phyloP scores from a whole-genome alignment of 2,329 filamentous ascomycete genomes.

The Botrytis byssoidea region DNA sequence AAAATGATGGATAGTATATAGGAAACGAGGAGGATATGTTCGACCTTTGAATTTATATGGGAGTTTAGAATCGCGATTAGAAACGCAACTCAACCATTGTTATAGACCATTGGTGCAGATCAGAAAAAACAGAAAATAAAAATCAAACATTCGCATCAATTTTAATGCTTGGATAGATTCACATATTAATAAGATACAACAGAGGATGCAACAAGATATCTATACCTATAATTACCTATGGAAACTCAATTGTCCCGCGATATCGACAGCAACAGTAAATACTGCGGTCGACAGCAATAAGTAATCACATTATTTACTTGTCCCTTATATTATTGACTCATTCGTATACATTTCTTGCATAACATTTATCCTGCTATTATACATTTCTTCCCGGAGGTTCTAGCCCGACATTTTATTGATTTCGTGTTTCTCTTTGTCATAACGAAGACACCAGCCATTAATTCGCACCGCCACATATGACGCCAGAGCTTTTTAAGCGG shows the following conservation, averaged over 20 bases:
- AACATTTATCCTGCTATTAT: background rate
- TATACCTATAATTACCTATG: background rate
- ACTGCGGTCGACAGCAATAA: too few relatives aligned
- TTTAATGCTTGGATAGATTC: background rate
- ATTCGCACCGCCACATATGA: slow-evolving; percentile 9
- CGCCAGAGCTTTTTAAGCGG: background rate
- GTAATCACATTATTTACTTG: background rate
- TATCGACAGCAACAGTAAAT: background rate
- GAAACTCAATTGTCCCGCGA: too few relatives aligned
- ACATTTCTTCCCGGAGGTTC: background rate
- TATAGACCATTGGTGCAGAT: slow-evolving; percentile 3
- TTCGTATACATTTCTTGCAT: background rate
- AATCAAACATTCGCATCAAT: background rate
- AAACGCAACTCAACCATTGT: slow-evolving; percentile 4
- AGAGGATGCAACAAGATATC: background rate
- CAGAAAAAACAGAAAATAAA: background rate
- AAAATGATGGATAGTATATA: background rate
- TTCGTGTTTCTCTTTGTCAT: slow-evolving; percentile 6
- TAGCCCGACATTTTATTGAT: background rate
- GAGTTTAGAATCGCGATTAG: background rate
- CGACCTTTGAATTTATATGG: slow-evolving; percentile 2
- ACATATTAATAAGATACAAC: background rate
- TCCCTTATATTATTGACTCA: background rate
- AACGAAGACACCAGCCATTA: background rate
- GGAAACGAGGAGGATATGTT: background rate